Evolutionary conservation across 2,329 filamentous ascomycete genomes (phyloP).

Genomic region (Penicillium sumatraense): DNA sequence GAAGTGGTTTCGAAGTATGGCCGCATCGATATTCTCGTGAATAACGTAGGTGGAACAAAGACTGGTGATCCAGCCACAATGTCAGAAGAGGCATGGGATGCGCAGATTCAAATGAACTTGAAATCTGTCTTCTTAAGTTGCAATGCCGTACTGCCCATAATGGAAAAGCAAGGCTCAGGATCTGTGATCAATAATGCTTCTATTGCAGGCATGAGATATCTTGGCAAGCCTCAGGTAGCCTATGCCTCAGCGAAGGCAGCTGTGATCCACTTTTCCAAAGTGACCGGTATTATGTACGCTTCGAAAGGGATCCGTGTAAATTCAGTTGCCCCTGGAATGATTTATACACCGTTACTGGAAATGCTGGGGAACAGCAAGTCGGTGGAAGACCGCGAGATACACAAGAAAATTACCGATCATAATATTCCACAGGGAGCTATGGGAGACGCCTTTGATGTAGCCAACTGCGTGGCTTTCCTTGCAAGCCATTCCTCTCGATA

Average conservation of each 20-base stretch:
- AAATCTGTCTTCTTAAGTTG: conserved; percentile 59
- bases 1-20: conserved; percentile 57
- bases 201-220: conserved; percentile 58
- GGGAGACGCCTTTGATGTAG: conserved; percentile 65
- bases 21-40: conserved; percentile 63
- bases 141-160: conserved; percentile 58
- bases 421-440: conserved; percentile 62
- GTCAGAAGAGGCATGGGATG: conserved; percentile 56
- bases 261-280: conserved; percentile 55
- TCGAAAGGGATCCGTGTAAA: conserved; percentile 54
- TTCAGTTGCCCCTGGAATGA: conserved; percentile 59
- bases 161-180: conserved; percentile 54
- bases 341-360: conserved; percentile 54
- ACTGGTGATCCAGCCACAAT: conserved; percentile 56
- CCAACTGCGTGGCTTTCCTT: conserved; percentile 61
- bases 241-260: conserved; percentile 59
- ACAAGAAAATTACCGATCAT: conserved; percentile 42
- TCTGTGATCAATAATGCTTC: conserved; percentile 55
- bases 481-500: conserved; percentile 64
- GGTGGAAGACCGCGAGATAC: conserved; percentile 42
- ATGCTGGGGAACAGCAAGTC: conserved; percentile 51
- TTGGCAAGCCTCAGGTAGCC: conserved; percentile 57
- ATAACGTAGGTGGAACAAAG: conserved; percentile 63
- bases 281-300: conserved; percentile 51
- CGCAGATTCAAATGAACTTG: conserved; percentile 59